Percentiles rank a stretch among this genome's conserved stretches.
Evolutionary conservation across 345 rosid genomes (phyloP).

Genomic region (Eucalyptus erythrocorys): DNA sequence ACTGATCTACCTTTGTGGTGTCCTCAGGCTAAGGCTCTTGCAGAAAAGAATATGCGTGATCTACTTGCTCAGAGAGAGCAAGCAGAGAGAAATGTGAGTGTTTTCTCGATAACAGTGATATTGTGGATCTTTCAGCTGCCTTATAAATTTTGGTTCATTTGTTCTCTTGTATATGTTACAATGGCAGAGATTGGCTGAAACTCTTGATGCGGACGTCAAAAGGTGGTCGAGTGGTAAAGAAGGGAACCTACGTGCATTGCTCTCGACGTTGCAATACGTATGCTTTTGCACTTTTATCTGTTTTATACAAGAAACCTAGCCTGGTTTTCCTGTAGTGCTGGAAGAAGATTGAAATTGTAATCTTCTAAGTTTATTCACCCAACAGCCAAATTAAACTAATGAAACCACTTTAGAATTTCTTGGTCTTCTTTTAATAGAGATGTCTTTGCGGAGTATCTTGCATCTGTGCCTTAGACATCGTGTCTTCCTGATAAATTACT

Average conservation of each 20-base stretch:
- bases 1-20: not conserved
- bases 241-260: constrained; percentile 89
- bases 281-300: not conserved
- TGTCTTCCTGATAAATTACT: not conserved
- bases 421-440: not conserved
- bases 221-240: constrained; percentile 97
- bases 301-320: not conserved
- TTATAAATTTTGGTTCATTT: not conserved
- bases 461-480: not conserved
- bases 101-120: not conserved
- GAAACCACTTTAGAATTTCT: not conserved
- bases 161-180: not conserved
- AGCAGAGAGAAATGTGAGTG: constrained; percentile 70
- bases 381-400: not conserved
- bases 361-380: not conserved
- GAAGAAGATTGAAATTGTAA: not conserved
- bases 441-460: not conserved
- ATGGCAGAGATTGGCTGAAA: constrained; percentile 80
- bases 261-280: constrained; percentile 98
- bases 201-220: constrained; percentile 80
- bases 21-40: constrained; percentile 91
- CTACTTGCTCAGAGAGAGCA: constrained; percentile 84
- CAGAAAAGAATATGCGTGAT: constrained; percentile 93
- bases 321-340: not conserved
- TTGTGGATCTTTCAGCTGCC: not conserved